Evolutionary conservation across 495 filamentous ascomycete genomes (phyloP).

Genomic region (Aspergillus bridgeri): DNA sequence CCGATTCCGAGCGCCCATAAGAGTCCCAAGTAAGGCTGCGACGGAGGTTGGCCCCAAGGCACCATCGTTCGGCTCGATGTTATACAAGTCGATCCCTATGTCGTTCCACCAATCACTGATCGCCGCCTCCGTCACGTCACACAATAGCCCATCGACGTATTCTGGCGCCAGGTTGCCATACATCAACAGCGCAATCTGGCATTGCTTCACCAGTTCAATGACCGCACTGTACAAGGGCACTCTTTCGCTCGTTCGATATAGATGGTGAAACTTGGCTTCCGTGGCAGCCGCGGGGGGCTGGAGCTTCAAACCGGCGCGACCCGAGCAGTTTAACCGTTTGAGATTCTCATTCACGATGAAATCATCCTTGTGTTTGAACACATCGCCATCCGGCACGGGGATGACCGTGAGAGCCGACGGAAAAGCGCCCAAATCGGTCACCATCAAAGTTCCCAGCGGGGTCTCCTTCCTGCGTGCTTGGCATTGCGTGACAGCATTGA

Average conservation of each 20-base stretch:
- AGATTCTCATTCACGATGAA: conserved; percentile 95
- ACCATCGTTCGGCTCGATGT: conserved; percentile 86
- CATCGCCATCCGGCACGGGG: conserved; percentile 79
- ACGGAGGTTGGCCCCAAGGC: conserved; percentile 91
- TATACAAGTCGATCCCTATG: conserved; percentile 85
- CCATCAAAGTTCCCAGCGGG: conserved; percentile 77
- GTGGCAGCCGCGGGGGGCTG: conserved; percentile 72
- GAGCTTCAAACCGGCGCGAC: conserved; percentile 79
- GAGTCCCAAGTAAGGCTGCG: conserved; percentile 77
- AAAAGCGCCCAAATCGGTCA: conserved; percentile 88
- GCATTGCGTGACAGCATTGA: conserved; percentile 77
- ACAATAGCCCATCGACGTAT: conserved; percentile 89
- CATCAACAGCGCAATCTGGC: conserved; percentile 81
- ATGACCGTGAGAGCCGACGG: conserved; percentile 88
- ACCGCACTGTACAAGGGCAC: conserved; percentile 74
- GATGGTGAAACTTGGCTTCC: conserved; percentile 84
- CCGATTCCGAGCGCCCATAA: conserved; percentile 86
- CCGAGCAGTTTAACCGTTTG: conserved; percentile 88
- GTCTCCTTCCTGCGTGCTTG: conserved; percentile 83
- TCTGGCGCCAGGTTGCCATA: conserved; percentile 86
- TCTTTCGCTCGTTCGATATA: conserved; percentile 82
- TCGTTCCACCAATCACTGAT: conserved; percentile 97
- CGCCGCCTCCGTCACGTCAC: conserved; percentile 86
- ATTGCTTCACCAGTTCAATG: conserved; percentile 85
- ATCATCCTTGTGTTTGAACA: conserved; percentile 72